Percentiles rank a stretch among this genome's conserved stretches.
Conservation (phyloP, 176 grass and related monocot genomes). For the Panicum miliaceum region DNA sequence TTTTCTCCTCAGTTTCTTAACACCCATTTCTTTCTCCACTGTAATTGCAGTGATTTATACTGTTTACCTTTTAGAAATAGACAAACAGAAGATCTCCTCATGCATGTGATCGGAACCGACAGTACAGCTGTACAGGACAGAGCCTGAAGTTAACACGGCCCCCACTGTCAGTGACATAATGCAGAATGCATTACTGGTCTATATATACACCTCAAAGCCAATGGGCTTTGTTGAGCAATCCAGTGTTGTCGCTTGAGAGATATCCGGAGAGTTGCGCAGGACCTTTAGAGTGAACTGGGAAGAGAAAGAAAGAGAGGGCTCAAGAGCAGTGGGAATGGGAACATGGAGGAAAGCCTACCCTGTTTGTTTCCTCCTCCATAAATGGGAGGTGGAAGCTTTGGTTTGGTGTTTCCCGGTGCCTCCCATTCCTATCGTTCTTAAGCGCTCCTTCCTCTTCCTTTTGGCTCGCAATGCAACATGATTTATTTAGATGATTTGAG, state of each 20-base stretch:
- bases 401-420: slow-evolving; percentile 47
- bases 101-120: neutral
- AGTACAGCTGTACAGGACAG: slow-evolving; percentile 3
- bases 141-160: neutral
- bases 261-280: neutral
- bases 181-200: neutral
- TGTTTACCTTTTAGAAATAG: neutral
- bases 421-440: slow-evolving; percentile 46
- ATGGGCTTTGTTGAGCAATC: neutral
- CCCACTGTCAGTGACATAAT: neutral
- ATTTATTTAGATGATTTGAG: neutral
- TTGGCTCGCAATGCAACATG: neutral
- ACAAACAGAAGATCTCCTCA: neutral
- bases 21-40: neutral
- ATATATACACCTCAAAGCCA: neutral
- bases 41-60: neutral
- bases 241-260: neutral
- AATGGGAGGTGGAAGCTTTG: slow-evolving; percentile 18
- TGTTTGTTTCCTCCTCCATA: neutral
- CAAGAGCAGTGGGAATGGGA: slow-evolving; percentile 31
- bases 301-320: slow-evolving; percentile 23
- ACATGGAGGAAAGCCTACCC: neutral
- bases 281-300: slow-evolving; percentile 1
- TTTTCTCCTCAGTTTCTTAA: neutral
- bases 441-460: slow-evolving; percentile 11